Evolutionary conservation across 352 stramenopile species (phyloP), one percentile per base, ranked within the genome.

Genomic region (Globisporangium echinulatum): DNA sequence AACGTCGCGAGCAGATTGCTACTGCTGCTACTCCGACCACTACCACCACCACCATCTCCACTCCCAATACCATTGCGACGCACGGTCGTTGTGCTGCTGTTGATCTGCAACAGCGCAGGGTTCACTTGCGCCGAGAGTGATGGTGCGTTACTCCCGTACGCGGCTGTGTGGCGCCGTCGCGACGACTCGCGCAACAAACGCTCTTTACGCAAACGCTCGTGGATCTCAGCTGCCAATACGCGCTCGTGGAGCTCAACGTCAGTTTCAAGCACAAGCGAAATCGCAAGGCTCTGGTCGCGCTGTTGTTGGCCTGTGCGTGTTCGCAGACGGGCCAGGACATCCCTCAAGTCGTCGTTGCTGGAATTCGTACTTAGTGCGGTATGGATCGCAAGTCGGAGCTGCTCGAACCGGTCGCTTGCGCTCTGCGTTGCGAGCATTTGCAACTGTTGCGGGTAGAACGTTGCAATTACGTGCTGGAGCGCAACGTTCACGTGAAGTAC

Each of bases 171-270:
- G 15, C 72, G 64, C 9, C 66, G 56, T 1, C 72, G 72, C 37
- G 72, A 81, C 8, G 55, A 67, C 46, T 81, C 72, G 25, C 72
- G 72, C 44, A 81, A 56, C 25, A 67, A 59, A 4, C 63, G 62
- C 47, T 81, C 72, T 37, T 79, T 76, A 42, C 72, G 72, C 14
- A 81, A 57, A 4, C 66, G 70, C 43, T 81, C 70, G n/a, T 70
- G 70, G 46, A 72, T 81, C 63, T 78, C 67, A 3, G 62, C 68
- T 1, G 70, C 67, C 19, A 78, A 49, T 38, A 81, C 58, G 51
- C 67, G 63, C 48, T 77, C 67, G n/a, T 80, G 69, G 1, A 80
- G 67, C 44, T 65, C 58, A 43, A 64, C 49, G 59, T 80, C 72
- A 3, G 52, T 65, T 33, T 73, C 64, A 11, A 80, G 62, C 33